Percentiles rank a stretch among this genome's conserved stretches.
Conservation (phyloP, 345 rosid species). For the Euphorbia lathyris region DNA sequence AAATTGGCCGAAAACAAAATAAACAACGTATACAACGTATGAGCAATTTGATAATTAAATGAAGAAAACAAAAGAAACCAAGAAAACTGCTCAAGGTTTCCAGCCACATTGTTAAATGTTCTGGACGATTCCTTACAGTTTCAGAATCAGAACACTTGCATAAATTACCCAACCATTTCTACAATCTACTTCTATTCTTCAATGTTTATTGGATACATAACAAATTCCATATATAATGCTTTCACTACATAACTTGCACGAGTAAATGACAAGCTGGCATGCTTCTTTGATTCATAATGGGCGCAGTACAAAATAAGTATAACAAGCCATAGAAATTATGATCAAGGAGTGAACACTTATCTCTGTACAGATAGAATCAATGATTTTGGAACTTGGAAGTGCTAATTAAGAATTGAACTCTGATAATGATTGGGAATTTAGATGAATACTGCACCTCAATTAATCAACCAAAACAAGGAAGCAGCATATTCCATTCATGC, state of each 20-base stretch:
- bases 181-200: neutral
- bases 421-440: neutral
- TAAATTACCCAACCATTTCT: neutral
- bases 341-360: neutral
- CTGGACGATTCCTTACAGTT: neutral
- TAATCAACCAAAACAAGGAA: constrained; percentile 4
- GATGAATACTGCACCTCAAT: neutral
- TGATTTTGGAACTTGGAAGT: neutral
- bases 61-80: no score
- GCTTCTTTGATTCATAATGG: neutral
- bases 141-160: neutral
- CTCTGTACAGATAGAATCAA: neutral
- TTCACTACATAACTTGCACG: neutral
- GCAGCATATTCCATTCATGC: neutral
- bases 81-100: neutral
- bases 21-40: no score
- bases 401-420: neutral
- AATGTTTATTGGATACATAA: neutral
- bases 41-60: no score
- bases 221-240: neutral
- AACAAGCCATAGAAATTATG: neutral
- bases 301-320: neutral
- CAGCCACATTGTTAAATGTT: neutral
- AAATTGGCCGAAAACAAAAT: no score
- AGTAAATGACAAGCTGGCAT: neutral